Evolutionary conservation across 768 basidiomycete genomes (phyloP).

Genomic region (Rhizopogon vesiculosus): DNA sequence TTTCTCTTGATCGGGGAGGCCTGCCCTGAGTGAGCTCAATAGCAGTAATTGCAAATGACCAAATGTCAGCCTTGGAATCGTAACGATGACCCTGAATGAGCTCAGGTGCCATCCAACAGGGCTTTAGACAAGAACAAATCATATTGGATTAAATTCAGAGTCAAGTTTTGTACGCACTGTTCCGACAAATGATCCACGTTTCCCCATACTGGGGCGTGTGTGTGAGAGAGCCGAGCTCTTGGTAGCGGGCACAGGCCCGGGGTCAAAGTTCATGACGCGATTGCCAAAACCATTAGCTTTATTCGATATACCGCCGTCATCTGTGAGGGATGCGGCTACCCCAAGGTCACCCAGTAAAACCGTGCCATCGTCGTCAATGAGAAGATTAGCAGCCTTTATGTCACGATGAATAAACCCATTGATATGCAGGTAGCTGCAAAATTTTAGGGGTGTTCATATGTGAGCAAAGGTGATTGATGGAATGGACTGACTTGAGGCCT

Average conservation of each 20-base stretch:
- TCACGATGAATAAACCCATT: conserved; percentile 94
- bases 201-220: conserved; percentile 51
- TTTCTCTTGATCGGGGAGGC: conserved; percentile 77
- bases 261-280: conserved; percentile 33
- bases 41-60: conserved; percentile 96
- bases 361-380: conserved; percentile 87
- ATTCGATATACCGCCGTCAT: conserved; percentile 48
- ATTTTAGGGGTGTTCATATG: not conserved
- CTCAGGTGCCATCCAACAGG: conserved; percentile 98
- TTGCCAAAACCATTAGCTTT: conserved; percentile 13
- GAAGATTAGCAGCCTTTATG: conserved; percentile 89
- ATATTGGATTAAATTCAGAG: not conserved
- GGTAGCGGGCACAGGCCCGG: conserved; percentile 8
- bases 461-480: conserved; percentile 5
- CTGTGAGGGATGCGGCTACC: conserved; percentile 79
- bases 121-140: conserved; percentile 32
- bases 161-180: conserved; percentile 47
- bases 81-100: conserved; percentile 82
- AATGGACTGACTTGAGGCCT: conserved; percentile 74
- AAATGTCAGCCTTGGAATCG: conserved; percentile 87
- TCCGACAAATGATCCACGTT: conserved; percentile 89
- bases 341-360: conserved; percentile 91
- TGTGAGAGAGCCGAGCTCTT: conserved; percentile 1
- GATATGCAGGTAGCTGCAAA: conserved; percentile 70
- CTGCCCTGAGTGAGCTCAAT: conserved; percentile 84